phyloP scores from a whole-genome alignment of 2,329 filamentous ascomycete genomes.

The Neocucurbitaria cava region DNA sequence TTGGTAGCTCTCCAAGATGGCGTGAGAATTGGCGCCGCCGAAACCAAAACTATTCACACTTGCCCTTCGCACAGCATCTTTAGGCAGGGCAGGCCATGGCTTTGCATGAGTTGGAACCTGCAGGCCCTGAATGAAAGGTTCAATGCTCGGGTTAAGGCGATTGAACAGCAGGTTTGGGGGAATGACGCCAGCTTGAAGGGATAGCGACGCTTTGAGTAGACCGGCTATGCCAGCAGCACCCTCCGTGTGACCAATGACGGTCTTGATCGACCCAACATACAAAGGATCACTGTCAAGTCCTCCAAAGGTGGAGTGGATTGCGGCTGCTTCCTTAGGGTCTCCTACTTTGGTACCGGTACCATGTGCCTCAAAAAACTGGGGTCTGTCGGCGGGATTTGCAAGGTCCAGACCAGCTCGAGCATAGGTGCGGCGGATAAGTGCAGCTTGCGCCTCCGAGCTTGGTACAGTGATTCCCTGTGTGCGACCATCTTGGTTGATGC shows the following conservation, averaged over 20 bases:
- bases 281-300: background rate
- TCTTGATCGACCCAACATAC: constrained; percentile 35
- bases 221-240: constrained; percentile 45
- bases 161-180: constrained; percentile 7
- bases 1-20: constrained; percentile 35
- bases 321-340: constrained; percentile 26
- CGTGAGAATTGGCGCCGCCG: constrained; percentile 36
- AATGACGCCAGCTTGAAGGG: constrained; percentile 45
- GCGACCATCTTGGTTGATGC: constrained; percentile 21
- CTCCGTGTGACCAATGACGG: constrained; percentile 52
- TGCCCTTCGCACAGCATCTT: constrained; percentile 1
- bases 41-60: constrained; percentile 32
- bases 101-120: too few species aligned
- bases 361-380: constrained; percentile 41
- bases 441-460: constrained; percentile 54
- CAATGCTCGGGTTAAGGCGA: background rate
- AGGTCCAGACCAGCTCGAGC: constrained; percentile 17
- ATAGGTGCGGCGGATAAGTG: constrained; percentile 6
- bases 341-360: constrained; percentile 60
- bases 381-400: constrained; percentile 30
- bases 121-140: background rate
- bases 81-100: constrained; percentile 4
- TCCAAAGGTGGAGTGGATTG: constrained; percentile 7
- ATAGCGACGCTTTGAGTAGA: constrained; percentile 47
- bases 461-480: constrained; percentile 45